phyloP scores from a whole-genome alignment of 2,329 filamentous ascomycete species.

The Didymella lethalis region DNA sequence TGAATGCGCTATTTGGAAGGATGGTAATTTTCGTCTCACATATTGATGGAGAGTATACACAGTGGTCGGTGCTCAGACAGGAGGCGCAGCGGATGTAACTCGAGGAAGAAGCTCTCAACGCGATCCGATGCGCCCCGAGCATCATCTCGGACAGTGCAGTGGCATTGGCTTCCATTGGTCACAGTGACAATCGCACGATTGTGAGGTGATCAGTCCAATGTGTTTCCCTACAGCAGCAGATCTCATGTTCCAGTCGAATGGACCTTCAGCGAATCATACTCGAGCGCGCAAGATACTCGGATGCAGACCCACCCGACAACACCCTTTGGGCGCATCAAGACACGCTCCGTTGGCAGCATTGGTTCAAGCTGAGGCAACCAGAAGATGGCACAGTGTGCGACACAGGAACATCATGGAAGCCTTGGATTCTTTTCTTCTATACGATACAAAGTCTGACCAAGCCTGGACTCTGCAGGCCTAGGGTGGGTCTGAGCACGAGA shows the following conservation, averaged over 20 bases:
- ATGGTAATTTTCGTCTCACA: neutral
- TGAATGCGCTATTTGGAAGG: neutral
- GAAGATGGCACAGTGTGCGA: neutral
- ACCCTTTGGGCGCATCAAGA: neutral
- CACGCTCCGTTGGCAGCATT: neutral
- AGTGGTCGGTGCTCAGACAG: neutral
- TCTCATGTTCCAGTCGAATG: neutral
- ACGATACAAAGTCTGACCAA: neutral
- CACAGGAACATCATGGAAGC: neutral
- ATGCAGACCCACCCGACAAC: neutral
- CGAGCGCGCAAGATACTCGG: neutral
- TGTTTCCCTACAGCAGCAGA: neutral
- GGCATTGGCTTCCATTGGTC: neutral
- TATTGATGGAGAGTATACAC: neutral
- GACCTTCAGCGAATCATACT: neutral
- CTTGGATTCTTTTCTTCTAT: neutral
- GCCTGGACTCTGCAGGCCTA: neutral
- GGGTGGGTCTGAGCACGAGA: neutral
- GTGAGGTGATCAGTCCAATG: neutral
- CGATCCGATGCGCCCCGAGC: neutral
- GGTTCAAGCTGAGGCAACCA: neutral
- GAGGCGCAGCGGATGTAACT: conserved; percentile 3
- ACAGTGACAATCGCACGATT: neutral
- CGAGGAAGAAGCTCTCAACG: neutral
- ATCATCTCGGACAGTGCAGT: neutral